Evolutionary conservation across 768 basidiomycete species (phyloP), one percentile per base, ranked within the genome.

Genomic region (Porpolomopsis calyptriformis): DNA sequence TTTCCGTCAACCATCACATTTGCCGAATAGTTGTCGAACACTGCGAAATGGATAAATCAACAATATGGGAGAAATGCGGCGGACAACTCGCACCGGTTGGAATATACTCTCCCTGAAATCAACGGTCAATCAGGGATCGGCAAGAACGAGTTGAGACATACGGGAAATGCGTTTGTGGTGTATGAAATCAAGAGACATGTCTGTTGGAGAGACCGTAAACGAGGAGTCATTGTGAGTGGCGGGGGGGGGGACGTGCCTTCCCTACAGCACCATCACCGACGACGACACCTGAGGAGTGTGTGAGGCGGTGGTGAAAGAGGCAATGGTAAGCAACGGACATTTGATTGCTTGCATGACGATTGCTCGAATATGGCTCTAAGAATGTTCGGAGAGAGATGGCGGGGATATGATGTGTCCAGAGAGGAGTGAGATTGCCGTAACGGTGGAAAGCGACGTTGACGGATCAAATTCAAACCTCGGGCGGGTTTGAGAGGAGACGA

Each of bases 1-100:
- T 94, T 93, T 55, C 91, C 90, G 57, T 99, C 96, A 39, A 99
- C 96, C 83, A 97, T 91, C 46, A 99, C 93, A 67, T 93, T 94
- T 49, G 91, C 92, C 46, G 89, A 92, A 62, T 96, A 98, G 71
- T 98, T 98, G 70, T 98, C 96, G 64, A 98, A 99, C 33, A 99
- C 96, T 84, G 18, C n/a, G 19, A 27, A 24, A 4, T 5, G 22
- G 18, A 8, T 31, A 16, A 16, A 27, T 29, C 24, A 34, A 43
- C 12, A n/a, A 8, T 31, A 9, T 19, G 36, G 10, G 18, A 26
- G 16, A 4, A 18, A 35, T 4, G 16, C 22, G 27, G 16, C 38
- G 40, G 11, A 47, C 31, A 41, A 45, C 39, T 57, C 69, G 53
- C 63, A 88, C 88, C 88, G 65, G 88, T 94, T 57, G 91, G 91